phyloP scores from a whole-genome alignment of 257 asterid genomes.

The Henckelia pumila region DNA sequence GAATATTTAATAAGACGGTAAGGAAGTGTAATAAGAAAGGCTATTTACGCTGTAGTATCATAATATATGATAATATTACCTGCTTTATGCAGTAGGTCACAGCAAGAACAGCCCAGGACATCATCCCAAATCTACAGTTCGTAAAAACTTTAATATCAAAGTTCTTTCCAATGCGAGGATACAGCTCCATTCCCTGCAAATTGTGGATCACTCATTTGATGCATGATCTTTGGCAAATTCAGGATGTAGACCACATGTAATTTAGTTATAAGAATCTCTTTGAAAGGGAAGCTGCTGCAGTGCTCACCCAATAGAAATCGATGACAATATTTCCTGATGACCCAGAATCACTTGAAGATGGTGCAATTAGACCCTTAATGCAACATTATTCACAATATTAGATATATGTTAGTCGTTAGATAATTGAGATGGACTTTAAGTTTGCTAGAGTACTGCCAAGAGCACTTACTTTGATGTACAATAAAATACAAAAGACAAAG shows the following conservation, averaged over 20 bases:
- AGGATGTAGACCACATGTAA: conserved; percentile 20
- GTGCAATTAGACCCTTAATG: conserved; percentile 74
- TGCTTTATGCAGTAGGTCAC: conserved; percentile 94
- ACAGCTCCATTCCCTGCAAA: conserved; percentile 93
- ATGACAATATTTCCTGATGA: conserved; percentile 83
- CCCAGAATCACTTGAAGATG: conserved; percentile 91
- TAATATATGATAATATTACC: conserved; percentile 40
- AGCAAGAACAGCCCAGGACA: conserved; percentile 98
- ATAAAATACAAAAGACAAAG: conserved; percentile 67
- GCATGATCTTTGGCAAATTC: conserved; percentile 4
- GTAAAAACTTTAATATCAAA: conserved; percentile 96
- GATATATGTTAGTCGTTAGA: conserved; percentile 11
- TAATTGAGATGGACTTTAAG: conserved; percentile 5
- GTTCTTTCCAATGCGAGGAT: conserved; percentile 95
- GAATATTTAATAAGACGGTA: too few relatives aligned
- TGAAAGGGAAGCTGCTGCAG: conserved; percentile 7
- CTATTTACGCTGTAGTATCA: not conserved
- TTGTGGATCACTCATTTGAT: conserved; percentile 17
- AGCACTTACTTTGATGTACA: conserved; percentile 76
- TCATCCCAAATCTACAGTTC: conserved; percentile 98
- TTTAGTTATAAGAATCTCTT: not conserved
- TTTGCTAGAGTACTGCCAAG: conserved; percentile 10
- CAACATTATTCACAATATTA: conserved; percentile 36
- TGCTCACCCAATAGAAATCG: conserved; percentile 91
- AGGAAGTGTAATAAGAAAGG: not conserved